Evolutionary conservation across 306 rosid species (phyloP), one percentile per base, ranked within the genome.

Genomic region (Castanea mollissima): DNA sequence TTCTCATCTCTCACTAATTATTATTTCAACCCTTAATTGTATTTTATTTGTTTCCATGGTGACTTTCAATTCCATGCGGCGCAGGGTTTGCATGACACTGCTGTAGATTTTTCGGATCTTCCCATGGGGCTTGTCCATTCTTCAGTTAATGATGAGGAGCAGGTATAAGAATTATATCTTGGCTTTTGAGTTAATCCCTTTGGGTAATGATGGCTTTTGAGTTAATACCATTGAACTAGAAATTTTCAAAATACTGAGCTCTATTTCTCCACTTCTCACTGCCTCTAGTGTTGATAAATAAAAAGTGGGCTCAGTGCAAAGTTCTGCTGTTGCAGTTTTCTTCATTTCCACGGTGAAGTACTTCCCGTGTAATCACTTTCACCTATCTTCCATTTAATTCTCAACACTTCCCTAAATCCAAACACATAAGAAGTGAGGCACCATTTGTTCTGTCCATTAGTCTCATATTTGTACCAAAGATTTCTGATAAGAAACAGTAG

Each of bases 71-170:
- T 67, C 73, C 52, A 44, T 81, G n/a, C 72, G 79, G 83, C 35
- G 83, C 86, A 94, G 98, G 92, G 78, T 78, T 84, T 90, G 82
- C 90, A 81, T 44, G 92, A 79, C 78, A 69, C 91, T 75, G 79
- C 83, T 11, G 85, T 83, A 76, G 84, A 87, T 81, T 83, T 86
- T 69, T 73, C 85, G 4, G 76, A 79, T 72, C 83, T 86, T 83
- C 90, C 90, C 16, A 81, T 78, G 69, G 89, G 76, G 76, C 75
- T 86, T 74, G 89, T 55, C 71, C 84, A 79, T 91, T 87, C 92
- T 74, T 84, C 93, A 7, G 78, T 82, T 75, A 86, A 83, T 83
- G 94, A 87, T 57, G 91, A 82, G 76, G 97, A 86, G 60, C 97
- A 92, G 99, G 99, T 95, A 90, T 25, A 63, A 62, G 80, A 60